Base-by-base conservation (phyloP, 208 protist genomes). In the Acanthamoeba castellanii region DNA sequence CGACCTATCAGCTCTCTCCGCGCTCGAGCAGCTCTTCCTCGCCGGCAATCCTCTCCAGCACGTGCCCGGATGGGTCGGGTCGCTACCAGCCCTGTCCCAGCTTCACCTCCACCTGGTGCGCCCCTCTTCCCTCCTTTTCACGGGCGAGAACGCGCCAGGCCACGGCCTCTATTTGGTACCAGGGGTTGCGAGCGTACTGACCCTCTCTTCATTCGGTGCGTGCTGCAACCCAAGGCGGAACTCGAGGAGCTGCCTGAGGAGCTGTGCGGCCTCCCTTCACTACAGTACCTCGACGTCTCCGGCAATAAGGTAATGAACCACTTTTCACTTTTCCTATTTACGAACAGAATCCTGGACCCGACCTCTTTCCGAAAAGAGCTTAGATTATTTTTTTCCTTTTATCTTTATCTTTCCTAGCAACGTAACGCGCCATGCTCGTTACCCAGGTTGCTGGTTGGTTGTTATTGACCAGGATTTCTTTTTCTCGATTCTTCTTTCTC, bases 1-100 rank as follows among this genome's bases (percentile, higher is more conserved):
- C 14, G 85, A 91, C 59, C 55, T 91, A 11, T 91, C 85, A 3
- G 55, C 85, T 0, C 61, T 91, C 57, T 25, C 52, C 37, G 57
- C 52, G 16, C 85, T 91, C 30, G 57, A 72, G 27, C 57, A 91
- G 85, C 85, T 91, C n/a, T 91, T 72, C 34, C 52, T 91, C 59
- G 52, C 85, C 25, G 85, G 85, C 30, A 91, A 91, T n/a, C 85
- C 85, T 2, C 61, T 91, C n/a, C 16, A 32, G 25, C n/a, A 64
- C 16, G 85, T 74, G 85, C 57, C 78, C 27, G 78, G 30, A 0
- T 91, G 52, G 57, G 22, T 74, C 14, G n/a, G 32, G 13, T 66
- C 85, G 22, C 57, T 91, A 0, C 61, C 57, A 2, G 61, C 85
- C 27, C 85, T 91, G 5, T 64, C 85, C 55, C 52, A 91, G 57